A percentile compares a stretch with the other conserved stretches of the same genome.
These are phyloP conservation scores for Limnanthes douglasii DNA, from an alignment of 345 rosid genomes.

Conservation along the genomic window DNA sequence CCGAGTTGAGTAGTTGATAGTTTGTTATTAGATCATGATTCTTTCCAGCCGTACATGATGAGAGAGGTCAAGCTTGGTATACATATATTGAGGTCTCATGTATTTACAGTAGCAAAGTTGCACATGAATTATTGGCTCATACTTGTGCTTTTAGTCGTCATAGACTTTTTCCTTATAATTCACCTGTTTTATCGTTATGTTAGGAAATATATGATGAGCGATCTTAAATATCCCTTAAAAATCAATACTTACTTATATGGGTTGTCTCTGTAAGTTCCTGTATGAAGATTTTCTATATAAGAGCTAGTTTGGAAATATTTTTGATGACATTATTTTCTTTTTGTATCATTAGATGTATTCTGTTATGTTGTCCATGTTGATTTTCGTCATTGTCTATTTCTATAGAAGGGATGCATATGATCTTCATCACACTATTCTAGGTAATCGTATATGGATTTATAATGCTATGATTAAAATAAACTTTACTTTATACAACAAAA, in stretches of 20 bases:
- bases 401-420: constrained; percentile 73
- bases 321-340: background rate
- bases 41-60: constrained; percentile 23
- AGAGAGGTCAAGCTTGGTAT: constrained; percentile 33
- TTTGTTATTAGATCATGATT: background rate
- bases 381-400: constrained; percentile 38
- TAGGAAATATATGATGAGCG: constrained; percentile 86
- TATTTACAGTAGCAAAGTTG: constrained; percentile 34
- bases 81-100: constrained; percentile 54
- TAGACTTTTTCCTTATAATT: constrained; percentile 26
- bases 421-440: constrained; percentile 78
- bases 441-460: constrained; percentile 16
- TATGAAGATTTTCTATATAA: background rate
- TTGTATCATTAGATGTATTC: constrained; percentile 32
- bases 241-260: constrained; percentile 68
- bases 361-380: constrained; percentile 41
- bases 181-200: constrained; percentile 82
- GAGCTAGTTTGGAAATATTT: background rate
- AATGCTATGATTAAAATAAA: background rate
- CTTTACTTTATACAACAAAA: background rate
- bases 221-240: constrained; percentile 67
- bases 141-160: constrained; percentile 38
- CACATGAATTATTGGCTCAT: constrained; percentile 71
- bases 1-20: constrained; percentile 1
- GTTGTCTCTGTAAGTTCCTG: constrained; percentile 45